Evolutionary conservation across 2,329 filamentous ascomycete species (phyloP).

Genomic region (Aspergillus thermomutatus): DNA sequence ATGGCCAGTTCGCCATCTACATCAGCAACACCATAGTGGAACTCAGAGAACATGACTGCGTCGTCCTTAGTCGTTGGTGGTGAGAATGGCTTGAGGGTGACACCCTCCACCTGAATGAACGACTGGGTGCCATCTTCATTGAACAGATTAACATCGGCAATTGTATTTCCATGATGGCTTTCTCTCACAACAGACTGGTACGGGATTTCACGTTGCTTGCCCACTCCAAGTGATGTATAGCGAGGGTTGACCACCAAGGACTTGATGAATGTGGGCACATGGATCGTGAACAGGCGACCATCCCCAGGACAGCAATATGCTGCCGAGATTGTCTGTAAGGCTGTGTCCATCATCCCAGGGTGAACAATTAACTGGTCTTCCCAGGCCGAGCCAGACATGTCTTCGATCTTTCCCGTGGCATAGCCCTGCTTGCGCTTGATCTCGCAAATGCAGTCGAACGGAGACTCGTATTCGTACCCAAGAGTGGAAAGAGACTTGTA

Average conservation of each 20-base stretch:
- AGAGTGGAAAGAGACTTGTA: conserved; percentile 15
- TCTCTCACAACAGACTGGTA: conserved; percentile 1
- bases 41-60: conserved; percentile 6
- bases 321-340: no score
- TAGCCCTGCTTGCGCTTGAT: conserved; percentile 10
- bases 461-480: conserved; percentile 18
- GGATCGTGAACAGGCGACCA: no score
- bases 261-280: no score
- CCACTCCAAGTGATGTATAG: no score
- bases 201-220: not conserved
- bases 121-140: not conserved
- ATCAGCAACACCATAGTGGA: not conserved
- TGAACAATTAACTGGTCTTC: conserved; percentile 9
- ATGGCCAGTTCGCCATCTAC: conserved; percentile 3
- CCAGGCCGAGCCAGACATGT: conserved; percentile 1
- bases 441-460: conserved; percentile 21
- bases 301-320: no score
- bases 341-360: no score
- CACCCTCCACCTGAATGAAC: conserved; percentile 10
- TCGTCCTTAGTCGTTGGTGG: conserved; percentile 5
- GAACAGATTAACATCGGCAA: conserved; percentile 2
- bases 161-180: not conserved
- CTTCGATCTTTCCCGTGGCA: not conserved
- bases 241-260: no score
- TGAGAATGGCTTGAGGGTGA: conserved; percentile 7